Evolutionary conservation across 2,329 filamentous ascomycete species (phyloP), one percentile per base, ranked within the genome.

Genomic region (Penicillium sp.): DNA sequence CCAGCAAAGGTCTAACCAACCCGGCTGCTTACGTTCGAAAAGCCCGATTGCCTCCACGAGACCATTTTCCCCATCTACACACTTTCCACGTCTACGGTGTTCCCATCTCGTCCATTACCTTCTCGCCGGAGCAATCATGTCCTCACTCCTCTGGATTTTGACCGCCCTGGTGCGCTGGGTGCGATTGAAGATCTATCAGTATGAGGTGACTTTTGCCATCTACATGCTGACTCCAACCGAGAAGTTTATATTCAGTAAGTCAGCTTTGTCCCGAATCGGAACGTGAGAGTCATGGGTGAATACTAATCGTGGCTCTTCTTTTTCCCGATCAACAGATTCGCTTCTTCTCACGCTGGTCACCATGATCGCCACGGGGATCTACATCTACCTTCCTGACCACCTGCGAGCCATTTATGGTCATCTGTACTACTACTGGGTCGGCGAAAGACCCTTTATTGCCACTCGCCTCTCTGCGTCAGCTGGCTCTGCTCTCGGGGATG

Each of bases 221-320:
- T 97, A 98, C 78, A 97, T 98, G 87, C 85, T 96, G 61, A 96
- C 90, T 34, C 86, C 90, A 1, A 90, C 86, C 45, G 93, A 98
- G 76, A 95, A 95, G 71, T 91, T 95, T 72, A 85, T 95, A 62
- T 95, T 97, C 73, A 97, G 93, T 97, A 80, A 49, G 89, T 73
- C 44, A 29, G 32, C 29, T 24, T 37, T 29, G 29, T 39, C 35
- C 46, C 38, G n/a, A 24, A 8, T 13, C 9, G 33, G 44, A 13
- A 11, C 39, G 24, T 13, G 12, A 32, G 4, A 32, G 29, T 3
- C 24, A 32, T 8, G 1, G 9, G 41, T 36, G 34, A n/a, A 40
- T 12, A 18, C 51, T 53, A 9, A 47, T 38, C 5, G 6, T n/a
- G 18, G 18, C 18, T 13, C 35, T 47, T 39, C 39, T 39, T 49